Evolutionary conservation across 1,284 basidiomycete genomes (phyloP), one percentile per base, ranked within the genome.

Genomic region (Malassezia caprae): DNA sequence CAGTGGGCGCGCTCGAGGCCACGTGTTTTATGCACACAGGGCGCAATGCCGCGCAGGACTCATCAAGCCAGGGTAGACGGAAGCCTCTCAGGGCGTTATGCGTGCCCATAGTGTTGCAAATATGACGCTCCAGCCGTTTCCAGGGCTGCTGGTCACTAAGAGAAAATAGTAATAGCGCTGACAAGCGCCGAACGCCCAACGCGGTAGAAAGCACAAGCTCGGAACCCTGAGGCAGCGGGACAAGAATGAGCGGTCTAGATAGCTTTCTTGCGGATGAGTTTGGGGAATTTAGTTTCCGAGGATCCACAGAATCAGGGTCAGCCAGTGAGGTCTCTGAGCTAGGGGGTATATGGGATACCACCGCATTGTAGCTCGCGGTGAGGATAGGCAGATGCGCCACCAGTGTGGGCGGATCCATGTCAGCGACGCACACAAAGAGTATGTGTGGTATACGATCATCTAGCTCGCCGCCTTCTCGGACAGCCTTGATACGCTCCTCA

Each of bases 351-450:
- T 43, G 12, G 27, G 42, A 34, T 45, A 30, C 27, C 48, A 53
- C 31, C 2, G 58, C 53, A 37, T 60, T 60, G 31, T 49, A 48
- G 47, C 37, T 56, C 11, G 34, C 55, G 8, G 32, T 43, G 17
- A 60, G 58, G 50, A 56, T 52, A 23, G 58, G 58, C n/a, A 60
- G 15, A 43, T 60, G 53, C 13, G 58, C 48, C 3, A 56, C 17
- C 8, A 60, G 45, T 12, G 48, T 30, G 6, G 53, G 39, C 15
- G 50, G 41, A 11, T 56, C 47, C 37, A 48, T 44, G 31, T 60
- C 58, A 13, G 37, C 53, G 4, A 34, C 27, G 45, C 58, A 60
- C 13, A 53, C 53, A 28, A 60, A 56, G 0, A 60, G 40, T 30
- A 51, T 28, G 8, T 42, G 44, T 7, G 50, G 41, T 17, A 26